Percentiles rank a stretch among this genome's conserved stretches.
Conservation (phyloP, 305 asterid species). For the Fraxinus ornus region DNA sequence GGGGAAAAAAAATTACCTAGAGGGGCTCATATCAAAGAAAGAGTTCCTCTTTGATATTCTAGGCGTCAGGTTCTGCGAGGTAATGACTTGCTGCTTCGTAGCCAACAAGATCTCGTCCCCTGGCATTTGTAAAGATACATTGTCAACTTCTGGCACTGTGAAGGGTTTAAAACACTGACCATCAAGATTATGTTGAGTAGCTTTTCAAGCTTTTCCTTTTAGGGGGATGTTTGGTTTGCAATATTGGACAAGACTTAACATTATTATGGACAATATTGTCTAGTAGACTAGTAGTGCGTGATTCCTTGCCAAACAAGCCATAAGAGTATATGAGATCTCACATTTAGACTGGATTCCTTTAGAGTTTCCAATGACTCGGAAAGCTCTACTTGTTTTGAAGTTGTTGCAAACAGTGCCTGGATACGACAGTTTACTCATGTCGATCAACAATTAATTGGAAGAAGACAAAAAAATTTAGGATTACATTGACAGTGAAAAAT, state of each 20-base stretch:
- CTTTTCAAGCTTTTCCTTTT: background rate
- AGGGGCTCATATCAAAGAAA: slow-evolving; percentile 20
- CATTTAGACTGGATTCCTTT: slow-evolving; percentile 59
- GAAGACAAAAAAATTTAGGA: slow-evolving; percentile 7
- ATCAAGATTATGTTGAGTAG: background rate
- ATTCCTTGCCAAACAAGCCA: slow-evolving; percentile 3
- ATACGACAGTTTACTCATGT: slow-evolving; percentile 8
- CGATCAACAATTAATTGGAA: slow-evolving; percentile 23
- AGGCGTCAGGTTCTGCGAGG: slow-evolving; percentile 39
- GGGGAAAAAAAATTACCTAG: slow-evolving; percentile 9
- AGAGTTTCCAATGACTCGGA: slow-evolving; percentile 76
- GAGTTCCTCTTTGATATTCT: slow-evolving; percentile 19
- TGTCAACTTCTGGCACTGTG: background rate
- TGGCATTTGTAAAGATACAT: slow-evolving; percentile 32
- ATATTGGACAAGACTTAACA: background rate
- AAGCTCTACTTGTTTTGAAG: slow-evolving; percentile 86
- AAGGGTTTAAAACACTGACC: background rate
- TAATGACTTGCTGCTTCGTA: slow-evolving; percentile 48
- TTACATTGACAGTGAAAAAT: background rate
- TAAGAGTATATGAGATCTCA: slow-evolving; percentile 29
- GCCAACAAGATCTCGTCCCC: slow-evolving; percentile 65
- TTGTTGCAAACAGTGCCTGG: slow-evolving; percentile 79
- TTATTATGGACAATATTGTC: background rate
- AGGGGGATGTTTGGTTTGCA: background rate
- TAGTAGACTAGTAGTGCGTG: background rate